phyloP scores from a whole-genome alignment of 208 protist species.

The Crithidia brevicula region DNA sequence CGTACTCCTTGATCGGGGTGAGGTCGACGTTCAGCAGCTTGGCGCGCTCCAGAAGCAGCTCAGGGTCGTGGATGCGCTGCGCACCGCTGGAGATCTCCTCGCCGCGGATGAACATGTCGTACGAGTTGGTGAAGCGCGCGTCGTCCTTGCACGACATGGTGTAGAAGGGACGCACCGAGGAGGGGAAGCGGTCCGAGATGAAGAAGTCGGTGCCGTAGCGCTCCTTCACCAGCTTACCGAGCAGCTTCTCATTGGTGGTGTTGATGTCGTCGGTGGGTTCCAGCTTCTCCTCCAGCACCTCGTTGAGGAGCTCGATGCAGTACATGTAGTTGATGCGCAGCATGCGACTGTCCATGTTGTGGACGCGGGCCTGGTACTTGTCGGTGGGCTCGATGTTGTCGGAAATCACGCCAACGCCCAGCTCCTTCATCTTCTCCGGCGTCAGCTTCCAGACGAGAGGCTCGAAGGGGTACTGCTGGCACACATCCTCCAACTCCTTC shows the following conservation, averaged over 20 bases:
- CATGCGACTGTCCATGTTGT: conserved; percentile 82
- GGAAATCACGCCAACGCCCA: conserved; percentile 87
- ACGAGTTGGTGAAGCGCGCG: conserved; percentile 94
- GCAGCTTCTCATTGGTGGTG: conserved; percentile 95
- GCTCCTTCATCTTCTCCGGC: conserved; percentile 75
- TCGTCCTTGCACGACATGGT: conserved; percentile 99
- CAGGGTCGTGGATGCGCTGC: conserved; percentile 99
- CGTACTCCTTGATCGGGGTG: conserved; percentile 95
- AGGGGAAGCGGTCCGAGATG: conserved; percentile 99
- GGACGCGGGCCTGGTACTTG: conserved; percentile 77
- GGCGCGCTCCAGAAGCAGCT: conserved; percentile 90
- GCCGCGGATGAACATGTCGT: conserved; percentile 99
- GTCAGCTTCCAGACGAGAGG: conserved; percentile 89
- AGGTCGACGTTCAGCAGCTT: conserved; percentile 86
- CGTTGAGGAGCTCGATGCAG: conserved; percentile 95
- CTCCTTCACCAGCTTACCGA: conserved; percentile 97
- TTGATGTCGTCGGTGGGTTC: conserved; percentile 92
- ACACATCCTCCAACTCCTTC: conserved; percentile 87
- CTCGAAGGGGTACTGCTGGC: conserved; percentile 94
- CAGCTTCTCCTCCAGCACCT: conserved; percentile 82
- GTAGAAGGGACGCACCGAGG: conserved; percentile 99
- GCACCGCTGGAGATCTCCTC: conserved; percentile 99
- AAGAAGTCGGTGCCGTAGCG: conserved; percentile 99
- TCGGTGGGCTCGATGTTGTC: conserved; percentile 74
- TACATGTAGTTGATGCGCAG: conserved; percentile 93